These are phyloP conservation scores for Byssothecium circinans DNA, from an alignment of 2,329 filamentous ascomycete genomes.

Conservation along the genomic window DNA sequence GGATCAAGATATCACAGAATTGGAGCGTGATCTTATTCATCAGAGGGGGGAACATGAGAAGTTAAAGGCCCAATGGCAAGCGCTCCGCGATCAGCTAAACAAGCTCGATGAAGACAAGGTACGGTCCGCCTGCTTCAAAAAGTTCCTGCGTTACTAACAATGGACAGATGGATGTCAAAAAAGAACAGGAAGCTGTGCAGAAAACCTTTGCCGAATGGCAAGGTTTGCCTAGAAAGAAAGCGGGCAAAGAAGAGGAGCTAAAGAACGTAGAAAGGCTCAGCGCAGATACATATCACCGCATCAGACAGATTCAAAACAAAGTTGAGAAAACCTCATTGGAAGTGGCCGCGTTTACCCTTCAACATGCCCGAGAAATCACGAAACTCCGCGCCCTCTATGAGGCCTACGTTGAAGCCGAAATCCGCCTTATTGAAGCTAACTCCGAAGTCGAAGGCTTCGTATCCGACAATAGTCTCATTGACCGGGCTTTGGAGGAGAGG, in stretches of 20 bases:
- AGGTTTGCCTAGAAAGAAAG: slow-evolving; percentile 70
- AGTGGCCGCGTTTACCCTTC: slow-evolving; percentile 47
- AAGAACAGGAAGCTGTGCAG: slow-evolving; percentile 69
- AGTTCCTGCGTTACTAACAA: no score
- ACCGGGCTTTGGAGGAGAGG: slow-evolving; percentile 39
- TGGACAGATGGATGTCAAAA: slow-evolving; percentile 53
- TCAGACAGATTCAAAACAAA: slow-evolving; percentile 52
- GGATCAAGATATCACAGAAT: slow-evolving; percentile 52
- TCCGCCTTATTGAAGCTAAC: slow-evolving; percentile 75
- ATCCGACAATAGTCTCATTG: slow-evolving; percentile 56
- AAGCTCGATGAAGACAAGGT: slow-evolving; percentile 13
- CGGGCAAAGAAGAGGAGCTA: slow-evolving; percentile 51
- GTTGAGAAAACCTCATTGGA: slow-evolving; percentile 44
- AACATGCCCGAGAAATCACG: slow-evolving; percentile 64
- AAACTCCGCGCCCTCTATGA: slow-evolving; percentile 64
- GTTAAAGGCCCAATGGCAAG: slow-evolving; percentile 1
- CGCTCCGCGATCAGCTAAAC: neutral
- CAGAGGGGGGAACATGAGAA: slow-evolving; percentile 39
- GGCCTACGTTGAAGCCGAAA: slow-evolving; percentile 67
- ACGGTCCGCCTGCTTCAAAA: no score
- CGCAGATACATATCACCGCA: slow-evolving; percentile 48
- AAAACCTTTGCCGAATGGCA: slow-evolving; percentile 65
- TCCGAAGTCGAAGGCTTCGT: slow-evolving; percentile 76
- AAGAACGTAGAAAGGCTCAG: slow-evolving; percentile 46
- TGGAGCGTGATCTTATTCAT: slow-evolving; percentile 44